These are phyloP conservation scores for Trypanosoma brucei DNA, from an alignment of 208 protist genomes.

Conservation along the genomic window DNA sequence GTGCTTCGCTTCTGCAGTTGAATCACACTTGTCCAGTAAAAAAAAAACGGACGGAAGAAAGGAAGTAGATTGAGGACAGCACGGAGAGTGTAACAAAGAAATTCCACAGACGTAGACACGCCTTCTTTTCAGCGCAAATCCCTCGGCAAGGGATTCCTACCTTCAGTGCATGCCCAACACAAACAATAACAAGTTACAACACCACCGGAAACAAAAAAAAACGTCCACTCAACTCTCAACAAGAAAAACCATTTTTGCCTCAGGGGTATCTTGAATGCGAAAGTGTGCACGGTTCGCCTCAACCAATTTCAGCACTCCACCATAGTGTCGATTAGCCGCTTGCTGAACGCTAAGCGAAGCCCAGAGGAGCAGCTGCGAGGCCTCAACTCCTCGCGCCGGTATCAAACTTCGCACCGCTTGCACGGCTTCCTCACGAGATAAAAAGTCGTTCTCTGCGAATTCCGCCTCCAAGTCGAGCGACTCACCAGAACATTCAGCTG, in stretches of 20 bases:
- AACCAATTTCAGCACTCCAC: conserved; percentile 54
- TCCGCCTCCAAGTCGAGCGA: conserved; percentile 13
- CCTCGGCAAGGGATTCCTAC: not conserved
- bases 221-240: not conserved
- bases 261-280: conserved; percentile 39
- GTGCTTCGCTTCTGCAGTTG: no score
- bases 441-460: conserved; percentile 12
- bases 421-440: conserved; percentile 33
- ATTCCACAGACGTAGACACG: no score
- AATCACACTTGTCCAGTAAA: no score
- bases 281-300: conserved; percentile 49
- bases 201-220: not conserved
- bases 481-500: not conserved
- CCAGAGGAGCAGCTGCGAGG: conserved; percentile 65
- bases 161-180: not conserved
- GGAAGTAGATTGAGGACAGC: no score
- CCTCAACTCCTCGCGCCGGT: conserved; percentile 55
- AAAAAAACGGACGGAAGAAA: no score
- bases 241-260: conserved; percentile 45
- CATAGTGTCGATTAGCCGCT: conserved; percentile 60
- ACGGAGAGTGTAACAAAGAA: no score
- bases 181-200: not conserved
- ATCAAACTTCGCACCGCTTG: conserved; percentile 46
- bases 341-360: conserved; percentile 65
- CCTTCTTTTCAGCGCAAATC: no score